These are phyloP conservation scores for Botrytis porri DNA, from an alignment of 2,329 filamentous ascomycete genomes.

Conservation along the genomic window DNA sequence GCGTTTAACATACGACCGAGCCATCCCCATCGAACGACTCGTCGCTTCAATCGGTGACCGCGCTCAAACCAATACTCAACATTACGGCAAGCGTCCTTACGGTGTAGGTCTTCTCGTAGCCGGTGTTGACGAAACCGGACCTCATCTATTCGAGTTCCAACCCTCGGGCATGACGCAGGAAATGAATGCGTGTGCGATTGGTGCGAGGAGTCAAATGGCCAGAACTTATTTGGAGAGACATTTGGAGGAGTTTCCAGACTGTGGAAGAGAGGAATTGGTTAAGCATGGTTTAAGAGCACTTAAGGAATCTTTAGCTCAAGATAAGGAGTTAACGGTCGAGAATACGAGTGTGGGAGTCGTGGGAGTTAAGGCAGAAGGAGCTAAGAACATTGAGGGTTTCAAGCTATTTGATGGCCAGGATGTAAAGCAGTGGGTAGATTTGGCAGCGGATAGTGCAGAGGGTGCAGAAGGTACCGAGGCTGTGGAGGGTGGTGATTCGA, in stretches of 20 bases:
- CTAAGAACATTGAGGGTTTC: constrained; percentile 70
- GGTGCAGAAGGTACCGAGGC: constrained; percentile 22
- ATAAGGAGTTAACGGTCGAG: constrained; percentile 95
- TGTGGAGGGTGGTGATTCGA: constrained; percentile 39
- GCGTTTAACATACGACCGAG: constrained; percentile 91
- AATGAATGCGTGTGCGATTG: constrained; percentile 95
- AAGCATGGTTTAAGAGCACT: constrained; percentile 85
- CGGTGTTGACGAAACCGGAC: constrained; percentile 88
- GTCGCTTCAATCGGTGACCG: constrained; percentile 92
- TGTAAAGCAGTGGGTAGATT: constrained; percentile 81
- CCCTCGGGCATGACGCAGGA: constrained; percentile 94
- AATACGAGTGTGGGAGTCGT: constrained; percentile 92
- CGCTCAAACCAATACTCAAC: constrained; percentile 95
- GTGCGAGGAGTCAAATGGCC: constrained; percentile 94
- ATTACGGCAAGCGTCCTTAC: constrained; percentile 95
- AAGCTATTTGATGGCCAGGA: constrained; percentile 88
- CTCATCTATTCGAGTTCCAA: constrained; percentile 98
- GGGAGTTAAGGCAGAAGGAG: constrained; percentile 54
- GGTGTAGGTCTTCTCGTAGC: constrained; percentile 90
- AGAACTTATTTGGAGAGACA: constrained; percentile 94
- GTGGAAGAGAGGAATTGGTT: constrained; percentile 79
- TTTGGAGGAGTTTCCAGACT: constrained; percentile 75
- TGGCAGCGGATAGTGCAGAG: constrained; percentile 57
- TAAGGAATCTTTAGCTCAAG: constrained; percentile 94
- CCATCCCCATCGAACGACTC: constrained; percentile 85